A percentile compares a stretch with the other conserved stretches of the same genome.
phyloP scores from a whole-genome alignment of 2,329 filamentous ascomycete species.

The Fusarium sp. region DNA sequence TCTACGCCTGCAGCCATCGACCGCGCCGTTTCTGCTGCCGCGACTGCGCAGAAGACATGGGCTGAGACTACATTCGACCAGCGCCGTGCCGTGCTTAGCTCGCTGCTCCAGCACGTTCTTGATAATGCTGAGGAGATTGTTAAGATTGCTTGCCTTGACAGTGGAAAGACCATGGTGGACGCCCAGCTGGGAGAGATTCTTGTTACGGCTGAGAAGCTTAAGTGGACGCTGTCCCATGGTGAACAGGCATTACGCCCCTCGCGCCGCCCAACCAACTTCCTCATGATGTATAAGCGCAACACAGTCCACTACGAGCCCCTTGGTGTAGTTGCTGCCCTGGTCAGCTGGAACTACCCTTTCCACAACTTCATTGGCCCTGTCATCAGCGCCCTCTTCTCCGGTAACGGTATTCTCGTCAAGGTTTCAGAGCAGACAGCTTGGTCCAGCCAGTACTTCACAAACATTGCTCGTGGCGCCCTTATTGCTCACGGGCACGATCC shows the following conservation, averaged over 20 bases:
- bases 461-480: slow-evolving; percentile 82
- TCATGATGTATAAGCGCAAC: slow-evolving; percentile 97
- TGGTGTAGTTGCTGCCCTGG: slow-evolving; percentile 90
- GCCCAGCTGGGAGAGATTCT: slow-evolving; percentile 94
- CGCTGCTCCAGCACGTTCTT: slow-evolving; percentile 84
- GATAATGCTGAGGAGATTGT: slow-evolving; percentile 92
- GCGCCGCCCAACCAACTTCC: slow-evolving; percentile 83
- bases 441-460: slow-evolving; percentile 85
- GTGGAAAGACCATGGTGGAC: slow-evolving; percentile 96
- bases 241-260: slow-evolving; percentile 81
- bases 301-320: slow-evolving; percentile 91
- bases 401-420: slow-evolving; percentile 93
- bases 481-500: slow-evolving; percentile 84
- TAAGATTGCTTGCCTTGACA: slow-evolving; percentile 87
- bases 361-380: slow-evolving; percentile 94
- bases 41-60: slow-evolving; percentile 82
- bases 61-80: slow-evolving; percentile 80
- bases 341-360: slow-evolving; percentile 98
- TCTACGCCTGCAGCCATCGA: slow-evolving; percentile 83
- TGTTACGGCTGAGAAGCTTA: slow-evolving; percentile 91
- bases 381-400: slow-evolving; percentile 90
- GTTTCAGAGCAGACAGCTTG: slow-evolving; percentile 96
- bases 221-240: slow-evolving; percentile 93
- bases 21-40: slow-evolving; percentile 78
- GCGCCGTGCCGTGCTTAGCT: slow-evolving; percentile 81